Base-by-base conservation (phyloP, 2,329 filamentous ascomycete species). In the Aspergillus pseudonomiae region DNA sequence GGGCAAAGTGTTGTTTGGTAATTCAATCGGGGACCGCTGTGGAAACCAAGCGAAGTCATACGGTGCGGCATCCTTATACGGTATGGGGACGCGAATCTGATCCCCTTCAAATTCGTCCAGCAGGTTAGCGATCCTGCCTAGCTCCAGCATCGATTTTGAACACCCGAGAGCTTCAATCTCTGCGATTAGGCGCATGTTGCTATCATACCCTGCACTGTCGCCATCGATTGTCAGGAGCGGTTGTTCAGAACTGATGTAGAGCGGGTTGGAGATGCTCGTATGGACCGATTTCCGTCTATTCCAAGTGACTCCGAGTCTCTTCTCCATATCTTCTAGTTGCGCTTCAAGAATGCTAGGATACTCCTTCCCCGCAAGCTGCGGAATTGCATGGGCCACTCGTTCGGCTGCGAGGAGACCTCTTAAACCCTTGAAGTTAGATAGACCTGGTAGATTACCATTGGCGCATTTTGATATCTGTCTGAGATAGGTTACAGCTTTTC, bases 101-200 rank as follows among this genome's bases (percentile, higher is more conserved):
- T 63, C 60, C 2, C 77, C 77, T 45, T 78, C 75, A 53, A 73
- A 66, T 30, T 79, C 77, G 58, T 79, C 69, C 34, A 80, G 67
- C 41, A 76, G 41, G 50, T 77, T 65, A 14, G 70, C 71, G 41
- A 79, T 67, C 12, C 50, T 64, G 16, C 65, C 66, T 30, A 79
- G 65, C 11, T 74, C 67, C 16, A 61, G 53, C 21, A 45, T 58
- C 24, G 73, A 78, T 57, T 71, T 74, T 19, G 77, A 78, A 54
- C 68, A 73, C 32, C 75, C 74, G 39, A 69, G 63, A n/a, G 64
- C 65, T 24, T 62, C 48, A n/a, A 78, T 71, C 43, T 73, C 71
- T 12, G 69, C 57, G 57, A 71, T 62, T 30, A 78, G 61, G 46
- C 74, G 73, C 30, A 65, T 56, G 19, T 54, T 60, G 56, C 69